Evolutionary conservation across 2,329 filamentous ascomycete species (phyloP), one percentile per base, ranked within the genome.

Genomic region (Hymenoscyphus linearis): DNA sequence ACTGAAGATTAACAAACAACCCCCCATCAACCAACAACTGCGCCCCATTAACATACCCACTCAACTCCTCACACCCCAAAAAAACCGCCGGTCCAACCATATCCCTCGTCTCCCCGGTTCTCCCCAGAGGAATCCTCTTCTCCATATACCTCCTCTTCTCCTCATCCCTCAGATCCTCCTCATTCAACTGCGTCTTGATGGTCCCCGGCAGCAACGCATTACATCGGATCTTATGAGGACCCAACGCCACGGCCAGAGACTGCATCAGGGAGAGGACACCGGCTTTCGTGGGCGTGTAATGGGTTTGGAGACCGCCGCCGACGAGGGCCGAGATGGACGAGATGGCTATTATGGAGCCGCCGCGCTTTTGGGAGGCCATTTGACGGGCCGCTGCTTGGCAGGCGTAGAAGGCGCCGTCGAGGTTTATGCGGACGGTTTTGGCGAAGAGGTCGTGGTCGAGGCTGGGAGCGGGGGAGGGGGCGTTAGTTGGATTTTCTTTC

Each of bases 281-380:
- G 0, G 91, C 91, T 75, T 96, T 96, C 16, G 91, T 96, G 10
- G 91, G 90, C 16, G 91, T 96, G 76, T 96, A 96, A 72, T 96
- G 91, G 27, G 85, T 87, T 77, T 96, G 91, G 54, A 82, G 79
- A 0, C 87, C 89, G 52, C 91, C 91, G 40, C 91, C 91, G 0
- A 92, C 88, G 13, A 92, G 82, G 0, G 89, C 89, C 18, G 82
- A 86, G 70, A 92, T 90, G 66, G 85, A 89, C 7, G 84, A 87
- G 44, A 93, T 80, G 59, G 84, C 89, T 66, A 92, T 93, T 70
- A 96, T 95, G 69, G 85, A 87, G 36, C 92, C 92, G 16, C 91
- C 90, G 0, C 83, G 75, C 0, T 79, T 77, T 68, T 90, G 81
- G 34, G 72, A 67, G 0, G 88, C 86, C 89, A 96, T 95, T 73